Base-by-base conservation (phyloP, 1,284 basidiomycete species). In the Tylopilus sp. region DNA sequence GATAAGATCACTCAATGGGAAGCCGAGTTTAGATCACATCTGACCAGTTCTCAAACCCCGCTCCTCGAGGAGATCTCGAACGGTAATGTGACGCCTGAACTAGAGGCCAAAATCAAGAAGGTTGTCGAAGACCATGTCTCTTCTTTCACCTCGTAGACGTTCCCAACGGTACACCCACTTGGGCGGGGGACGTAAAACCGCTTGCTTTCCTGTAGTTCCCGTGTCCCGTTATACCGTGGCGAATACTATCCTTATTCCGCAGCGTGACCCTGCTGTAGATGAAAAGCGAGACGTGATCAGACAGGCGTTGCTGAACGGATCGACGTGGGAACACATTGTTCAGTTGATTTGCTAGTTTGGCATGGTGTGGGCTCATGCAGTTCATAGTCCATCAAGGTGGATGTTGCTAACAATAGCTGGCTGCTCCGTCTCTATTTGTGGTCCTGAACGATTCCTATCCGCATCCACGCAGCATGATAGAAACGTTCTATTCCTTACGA, bases 1-100 rank as follows among this genome's bases (percentile, higher is more conserved):
- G 92, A 97, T 66, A 79, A 95, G 78, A 97, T 98, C 71, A 90
- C 86, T 61, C 84, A 84, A 61, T 97, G 94, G 94, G 94, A 97
- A 74, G 79, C 74, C 56, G 86, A 90, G 66, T 94, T 94, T 87
- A 88, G 90, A 67, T 77, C 82, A 62, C 86, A 92, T 72, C 76
- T 93, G 61, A 78, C 82, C 49, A 73, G 84, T 52, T 71, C 82
- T 50, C 88, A 94, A 71, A 59, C 68, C 44, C 59, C 74, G 44
- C 84, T 96, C 62, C 82, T 95, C 47, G 76, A 81, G 66, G 85
- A 95, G 74, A 94, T 97, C 64, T 73, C 83, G 49, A 77, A 79
- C 57, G 95, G 94, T 58, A 80, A 76, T 56, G 86, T 97, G 68
- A 92, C 89, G 55, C 82, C 87, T 54, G 92, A 94, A 69, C 80